These are phyloP conservation scores for Colletotrichum sp. DNA, from an alignment of 2,329 filamentous ascomycete genomes.

Conservation along the genomic window DNA sequence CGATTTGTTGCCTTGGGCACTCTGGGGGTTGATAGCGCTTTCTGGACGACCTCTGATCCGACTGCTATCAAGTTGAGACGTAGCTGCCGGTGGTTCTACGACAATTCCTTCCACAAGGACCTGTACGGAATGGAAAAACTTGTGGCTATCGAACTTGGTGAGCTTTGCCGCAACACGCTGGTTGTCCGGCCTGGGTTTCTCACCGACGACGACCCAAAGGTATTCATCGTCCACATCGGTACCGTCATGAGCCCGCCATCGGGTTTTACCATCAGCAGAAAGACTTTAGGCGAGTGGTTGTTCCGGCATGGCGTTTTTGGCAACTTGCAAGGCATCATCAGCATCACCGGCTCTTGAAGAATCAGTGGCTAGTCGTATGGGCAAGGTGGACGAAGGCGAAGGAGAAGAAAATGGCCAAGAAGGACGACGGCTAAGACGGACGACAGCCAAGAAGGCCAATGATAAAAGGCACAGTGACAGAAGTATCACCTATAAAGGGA, in stretches of 20 bases:
- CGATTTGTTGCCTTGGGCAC: not conserved
- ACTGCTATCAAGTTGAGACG: not conserved
- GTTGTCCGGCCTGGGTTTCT: not conserved
- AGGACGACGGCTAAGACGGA: not conserved
- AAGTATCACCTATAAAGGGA: not conserved
- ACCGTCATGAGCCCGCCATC: not conserved
- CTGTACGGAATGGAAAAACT: not conserved
- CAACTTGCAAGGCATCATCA: not conserved
- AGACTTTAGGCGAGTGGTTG: not conserved
- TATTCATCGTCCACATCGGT: not conserved
- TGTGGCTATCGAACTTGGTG: not conserved
- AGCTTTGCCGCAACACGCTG: not conserved
- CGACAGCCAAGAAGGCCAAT: not conserved
- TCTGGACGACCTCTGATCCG: not conserved
- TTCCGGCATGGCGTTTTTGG: not conserved
- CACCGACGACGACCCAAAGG: not conserved
- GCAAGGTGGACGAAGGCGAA: not conserved
- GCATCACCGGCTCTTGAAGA: not conserved
- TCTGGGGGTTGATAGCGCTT: not conserved
- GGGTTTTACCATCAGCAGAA: not conserved
- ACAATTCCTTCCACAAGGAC: not conserved
- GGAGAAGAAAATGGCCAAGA: not conserved
- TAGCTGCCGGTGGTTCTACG: not conserved
- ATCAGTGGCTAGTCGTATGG: not conserved
- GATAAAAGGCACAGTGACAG: not conserved